A percentile compares a stretch with the other conserved stretches of the same genome.
Conservation (phyloP, 2,329 filamentous ascomycete species). For the Thermothelomyces thermophilus region DNA sequence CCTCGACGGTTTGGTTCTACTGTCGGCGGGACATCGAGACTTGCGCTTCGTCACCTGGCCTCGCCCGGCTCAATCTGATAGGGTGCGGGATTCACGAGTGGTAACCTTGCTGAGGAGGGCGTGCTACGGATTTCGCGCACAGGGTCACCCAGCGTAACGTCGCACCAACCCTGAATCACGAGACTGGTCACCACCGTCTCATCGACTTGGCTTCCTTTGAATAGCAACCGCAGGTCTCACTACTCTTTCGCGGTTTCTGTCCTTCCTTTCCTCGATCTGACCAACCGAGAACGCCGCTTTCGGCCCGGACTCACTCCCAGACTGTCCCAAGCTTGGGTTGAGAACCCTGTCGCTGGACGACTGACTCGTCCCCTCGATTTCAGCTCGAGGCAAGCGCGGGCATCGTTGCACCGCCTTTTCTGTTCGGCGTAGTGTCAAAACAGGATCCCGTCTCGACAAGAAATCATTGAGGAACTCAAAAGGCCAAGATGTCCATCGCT, state of each 20-base stretch:
- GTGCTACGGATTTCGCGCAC: constrained; percentile 8
- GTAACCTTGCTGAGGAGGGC: constrained; percentile 9
- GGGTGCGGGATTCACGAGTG: constrained; percentile 1
- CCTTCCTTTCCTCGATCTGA: background rate
- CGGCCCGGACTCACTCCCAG: too few relatives aligned
- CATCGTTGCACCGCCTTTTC: background rate
- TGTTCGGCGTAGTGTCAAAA: background rate
- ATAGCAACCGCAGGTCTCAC: background rate
- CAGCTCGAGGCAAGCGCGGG: background rate
- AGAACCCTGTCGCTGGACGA: background rate
- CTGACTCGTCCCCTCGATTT: constrained; percentile 1
- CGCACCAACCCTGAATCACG: constrained; percentile 16
- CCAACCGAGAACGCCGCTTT: too few relatives aligned
- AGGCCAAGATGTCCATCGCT: constrained; percentile 39
- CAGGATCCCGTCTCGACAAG: too few relatives aligned
- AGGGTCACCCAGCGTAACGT: constrained; percentile 16
- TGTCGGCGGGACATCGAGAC: background rate
- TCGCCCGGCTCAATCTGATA: constrained; percentile 9
- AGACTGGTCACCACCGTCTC: constrained; percentile 6
- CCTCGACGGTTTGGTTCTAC: constrained; percentile 1
- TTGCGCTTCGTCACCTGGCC: constrained; percentile 5
- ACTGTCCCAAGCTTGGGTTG: background rate
- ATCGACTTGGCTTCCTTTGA: background rate
- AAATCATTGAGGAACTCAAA: background rate
- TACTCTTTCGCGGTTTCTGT: background rate